Percentiles rank a stretch among this genome's conserved stretches.
Conservation (phyloP, 2,329 filamentous ascomycete species). For the Stemphylium vesicarium region DNA sequence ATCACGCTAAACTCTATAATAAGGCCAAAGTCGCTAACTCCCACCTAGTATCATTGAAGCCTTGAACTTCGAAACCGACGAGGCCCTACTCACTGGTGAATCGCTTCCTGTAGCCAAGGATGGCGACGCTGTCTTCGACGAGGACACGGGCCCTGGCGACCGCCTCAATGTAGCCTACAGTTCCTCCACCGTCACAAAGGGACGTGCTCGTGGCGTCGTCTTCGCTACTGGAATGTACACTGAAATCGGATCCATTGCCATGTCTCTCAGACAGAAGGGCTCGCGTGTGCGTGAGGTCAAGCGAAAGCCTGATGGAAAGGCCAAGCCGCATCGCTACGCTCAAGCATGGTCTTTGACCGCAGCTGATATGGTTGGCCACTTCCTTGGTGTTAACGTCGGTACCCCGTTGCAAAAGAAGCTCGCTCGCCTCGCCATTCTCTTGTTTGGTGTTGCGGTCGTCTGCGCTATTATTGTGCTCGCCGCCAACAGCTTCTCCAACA, state of each 20-base stretch:
- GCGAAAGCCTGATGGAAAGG: constrained; percentile 45
- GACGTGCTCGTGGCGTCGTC: constrained; percentile 71
- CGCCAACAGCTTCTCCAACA: constrained; percentile 42
- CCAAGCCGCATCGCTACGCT: constrained; percentile 50
- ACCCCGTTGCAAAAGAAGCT: constrained; percentile 49
- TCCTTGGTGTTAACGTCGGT: constrained; percentile 51
- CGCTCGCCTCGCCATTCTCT: constrained; percentile 41
- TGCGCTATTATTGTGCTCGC: constrained; percentile 51
- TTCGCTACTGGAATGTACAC: constrained; percentile 73
- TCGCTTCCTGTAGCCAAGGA: constrained; percentile 71
- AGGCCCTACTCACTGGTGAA: constrained; percentile 74
- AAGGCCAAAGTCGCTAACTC: background rate
- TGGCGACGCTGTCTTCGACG: constrained; percentile 60
- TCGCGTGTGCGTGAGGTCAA: constrained; percentile 41
- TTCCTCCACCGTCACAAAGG: constrained; percentile 73
- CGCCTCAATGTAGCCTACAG: constrained; percentile 69
- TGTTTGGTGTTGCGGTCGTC: constrained; percentile 48
- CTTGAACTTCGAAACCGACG: constrained; percentile 78
- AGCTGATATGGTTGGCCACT: constrained; percentile 44
- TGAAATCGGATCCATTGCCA: constrained; percentile 76
- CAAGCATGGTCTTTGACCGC: constrained; percentile 61
- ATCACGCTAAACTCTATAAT: background rate
- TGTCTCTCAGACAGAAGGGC: constrained; percentile 7
- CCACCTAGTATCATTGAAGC: constrained; percentile 58
- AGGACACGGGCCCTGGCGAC: constrained; percentile 68